A percentile compares a stretch with the other conserved stretches of the same genome.
These are phyloP conservation scores for Neurospora terricola DNA, from an alignment of 495 filamentous ascomycete species.

Conservation along the genomic window DNA sequence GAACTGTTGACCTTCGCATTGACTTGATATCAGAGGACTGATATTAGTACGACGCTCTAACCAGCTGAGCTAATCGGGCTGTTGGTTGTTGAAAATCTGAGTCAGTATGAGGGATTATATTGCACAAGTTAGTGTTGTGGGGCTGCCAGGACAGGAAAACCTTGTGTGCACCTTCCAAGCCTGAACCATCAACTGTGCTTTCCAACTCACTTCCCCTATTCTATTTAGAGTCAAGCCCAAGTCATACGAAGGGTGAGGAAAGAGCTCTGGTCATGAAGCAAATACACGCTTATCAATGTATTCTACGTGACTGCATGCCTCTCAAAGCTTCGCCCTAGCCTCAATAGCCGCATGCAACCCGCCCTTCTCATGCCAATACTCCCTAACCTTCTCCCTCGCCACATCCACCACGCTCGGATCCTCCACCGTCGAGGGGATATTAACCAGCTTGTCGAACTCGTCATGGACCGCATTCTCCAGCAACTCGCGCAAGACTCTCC, in stretches of 20 bases:
- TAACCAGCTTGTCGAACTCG: constrained; percentile 39
- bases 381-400: constrained; percentile 35
- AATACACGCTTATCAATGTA: background rate
- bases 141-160: background rate
- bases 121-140: background rate
- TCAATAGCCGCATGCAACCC: constrained; percentile 41
- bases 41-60: background rate
- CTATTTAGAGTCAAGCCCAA: background rate
- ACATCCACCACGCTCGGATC: constrained; percentile 39
- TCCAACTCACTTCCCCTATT: background rate
- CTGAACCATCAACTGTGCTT: background rate
- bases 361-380: constrained; percentile 39
- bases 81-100: background rate
- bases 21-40: background rate
- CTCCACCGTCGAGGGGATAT: constrained; percentile 45
- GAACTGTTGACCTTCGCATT: background rate
- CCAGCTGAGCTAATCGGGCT: background rate
- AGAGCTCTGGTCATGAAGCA: background rate
- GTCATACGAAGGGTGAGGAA: background rate
- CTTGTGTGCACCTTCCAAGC: background rate
- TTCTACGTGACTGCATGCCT: too few relatives aligned
- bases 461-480: constrained; percentile 55
- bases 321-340: constrained; percentile 48
- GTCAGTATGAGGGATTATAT: background rate
- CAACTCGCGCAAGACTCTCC: constrained; percentile 70